Evolutionary conservation across 306 rosid genomes (phyloP), one percentile per base, ranked within the genome.

Genomic region (Pyrus pyrifolia): DNA sequence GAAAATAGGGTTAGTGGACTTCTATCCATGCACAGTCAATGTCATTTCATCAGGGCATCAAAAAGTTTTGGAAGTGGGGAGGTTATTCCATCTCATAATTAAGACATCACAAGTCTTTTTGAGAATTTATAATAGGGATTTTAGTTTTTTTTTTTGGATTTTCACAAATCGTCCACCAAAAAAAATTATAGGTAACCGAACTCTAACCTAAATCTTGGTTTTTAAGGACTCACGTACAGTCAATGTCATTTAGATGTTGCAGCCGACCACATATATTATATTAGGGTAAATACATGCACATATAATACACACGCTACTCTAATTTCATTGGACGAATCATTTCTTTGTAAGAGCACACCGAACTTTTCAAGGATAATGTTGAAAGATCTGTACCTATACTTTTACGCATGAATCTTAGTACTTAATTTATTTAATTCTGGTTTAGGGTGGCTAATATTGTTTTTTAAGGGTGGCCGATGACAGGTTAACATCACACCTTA

Each of bases 391-490:
- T 49, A 4, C 53, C 5, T 49, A 17, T 49, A 15, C 25, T 55
- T 21, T 4, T 60, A 17, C 60, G 68, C 42, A 25, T 62, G 29
- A 59, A 52, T 68, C 4, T 59, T 66, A 71, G 63, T 76, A 77
- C 42, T 68, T 30, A 44, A 23, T 51, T 71, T 49, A 8, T 49
- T 49, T 49, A 58, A 5, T 55, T 64, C 45, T 29, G 4, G 71
- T 71, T 76, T 57, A 22, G 63, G 61, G 72, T 15, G 55, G 55
- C 76, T 79, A 79, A 71, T 73, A 75, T 67, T 57, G 35, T 15
- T 1, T 58, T 19, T 25, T 49, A 25, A 35, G 70, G 78, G 51
- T 80, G 82, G 69, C 60, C 57, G 68, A 57, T 75, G 81, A 68
- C 68, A 64, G 22, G 73, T 68, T 15, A 72, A 18, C 76, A 70